A percentile compares a stretch with the other conserved stretches of the same genome.
phyloP scores from a whole-genome alignment of 371 early-diverging fungal genomes.

The Haplosporangium sp. region DNA sequence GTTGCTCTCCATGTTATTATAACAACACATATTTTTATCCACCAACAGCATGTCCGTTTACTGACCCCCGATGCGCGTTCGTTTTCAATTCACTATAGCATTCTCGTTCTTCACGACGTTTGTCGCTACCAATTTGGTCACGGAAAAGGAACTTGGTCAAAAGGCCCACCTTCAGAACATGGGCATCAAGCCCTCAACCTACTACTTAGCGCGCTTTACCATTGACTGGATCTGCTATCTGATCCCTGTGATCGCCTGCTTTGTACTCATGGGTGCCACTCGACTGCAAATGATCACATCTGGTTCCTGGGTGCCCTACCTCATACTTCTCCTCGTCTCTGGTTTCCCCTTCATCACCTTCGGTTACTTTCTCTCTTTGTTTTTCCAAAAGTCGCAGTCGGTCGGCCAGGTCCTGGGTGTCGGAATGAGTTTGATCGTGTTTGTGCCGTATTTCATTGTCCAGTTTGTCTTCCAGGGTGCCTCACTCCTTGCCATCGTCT shows the following conservation, averaged over 20 bases:
- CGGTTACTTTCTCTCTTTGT: constrained; percentile 48
- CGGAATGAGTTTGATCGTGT: constrained; percentile 48
- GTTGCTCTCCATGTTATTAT: constrained; percentile 4
- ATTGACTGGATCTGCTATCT: constrained; percentile 44
- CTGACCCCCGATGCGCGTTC: neutral
- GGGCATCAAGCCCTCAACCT: constrained; percentile 52
- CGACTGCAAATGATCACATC: constrained; percentile 46
- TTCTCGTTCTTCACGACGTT: constrained; percentile 50
- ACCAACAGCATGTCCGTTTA: neutral
- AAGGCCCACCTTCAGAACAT: constrained; percentile 50
- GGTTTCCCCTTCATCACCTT: constrained; percentile 42
- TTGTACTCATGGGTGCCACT: constrained; percentile 30
- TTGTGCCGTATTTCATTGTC: constrained; percentile 58
- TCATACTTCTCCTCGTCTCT: constrained; percentile 46
- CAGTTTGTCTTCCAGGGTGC: constrained; percentile 54
- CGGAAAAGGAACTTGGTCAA: constrained; percentile 54
- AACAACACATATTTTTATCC: neutral
- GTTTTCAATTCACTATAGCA: constrained; percentile 13
- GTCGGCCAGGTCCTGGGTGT: constrained; percentile 56
- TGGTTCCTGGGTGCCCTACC: constrained; percentile 43
- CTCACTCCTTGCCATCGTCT: constrained; percentile 27
- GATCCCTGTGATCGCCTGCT: constrained; percentile 38
- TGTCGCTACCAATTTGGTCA: constrained; percentile 50
- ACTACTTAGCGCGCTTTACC: constrained; percentile 48
- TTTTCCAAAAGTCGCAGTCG: constrained; percentile 41